Evolutionary conservation across 139 green algal species (phyloP), one percentile per base, ranked within the genome.

Genomic region (Deuterostichococcus epilithicus): DNA sequence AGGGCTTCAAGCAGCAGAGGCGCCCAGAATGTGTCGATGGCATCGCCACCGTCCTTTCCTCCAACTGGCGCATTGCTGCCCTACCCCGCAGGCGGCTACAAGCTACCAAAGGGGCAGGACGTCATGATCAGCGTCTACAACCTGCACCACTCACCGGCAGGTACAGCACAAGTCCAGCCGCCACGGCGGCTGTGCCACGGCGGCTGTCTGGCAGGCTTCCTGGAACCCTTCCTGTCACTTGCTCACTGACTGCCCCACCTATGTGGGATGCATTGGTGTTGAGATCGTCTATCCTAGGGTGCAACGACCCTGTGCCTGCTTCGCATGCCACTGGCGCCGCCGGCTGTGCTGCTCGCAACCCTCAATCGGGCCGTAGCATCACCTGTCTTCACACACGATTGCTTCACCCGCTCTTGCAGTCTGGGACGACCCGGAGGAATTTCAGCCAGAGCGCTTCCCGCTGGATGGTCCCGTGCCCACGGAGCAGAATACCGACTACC

Each of bases 111-210:
- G 67, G 88, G 88, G 0, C 96, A 99, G 83, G 96, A 99, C 80
- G 88, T 99, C 20, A 97, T 99, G 90, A 96, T 99, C 75, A 87
- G 74, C 60, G 89, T 99, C 1, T 99, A 98, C 89, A 99, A 99
- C 89, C 93, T 99, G 47, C 96, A 99, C 82, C 92, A 91, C 81
- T 92, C 83, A 13, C 88, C 81, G 67, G 76, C 76, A 83, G 74
- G 87, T 88, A 35, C 91, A 87, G 88, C 82, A n/a, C n/a, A n/a
- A n/a, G n/a, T n/a, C n/a, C n/a, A n/a, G n/a, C n/a, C 18, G 52
- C 52, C 10, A n/a, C 10, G 10, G 20, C 10, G 28, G 5, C 52
- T n/a, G 18, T 63, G 18, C 52, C 8, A 52, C 10, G 10, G 13
- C 42, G 13, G 42, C 42, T 13, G 52, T 20, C 28, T 28, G 52